Conservation (phyloP, 2,329 filamentous ascomycete species). For the Rhytidhysteron rufulum region DNA sequence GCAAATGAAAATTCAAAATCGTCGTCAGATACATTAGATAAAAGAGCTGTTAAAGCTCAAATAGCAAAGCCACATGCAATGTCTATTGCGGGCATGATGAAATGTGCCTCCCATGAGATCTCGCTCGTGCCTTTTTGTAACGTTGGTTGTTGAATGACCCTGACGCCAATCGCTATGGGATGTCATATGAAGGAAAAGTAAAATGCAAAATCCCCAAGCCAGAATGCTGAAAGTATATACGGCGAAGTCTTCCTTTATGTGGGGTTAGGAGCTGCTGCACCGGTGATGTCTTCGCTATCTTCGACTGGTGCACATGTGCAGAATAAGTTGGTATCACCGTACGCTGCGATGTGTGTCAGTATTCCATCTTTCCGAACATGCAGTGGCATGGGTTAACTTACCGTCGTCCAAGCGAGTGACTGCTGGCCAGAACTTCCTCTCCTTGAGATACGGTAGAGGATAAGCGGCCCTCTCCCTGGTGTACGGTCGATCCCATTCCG, state of each 20-base stretch:
- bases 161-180: slow-evolving; percentile 1
- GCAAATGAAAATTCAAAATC: too few species aligned
- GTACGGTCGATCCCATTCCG: slow-evolving; percentile 81
- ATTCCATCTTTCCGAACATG: slow-evolving; percentile 12
- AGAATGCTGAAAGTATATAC: neutral
- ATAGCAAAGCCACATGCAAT: too few species aligned
- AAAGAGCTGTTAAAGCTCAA: neutral
- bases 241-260: slow-evolving; percentile 15
- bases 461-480: slow-evolving; percentile 80
- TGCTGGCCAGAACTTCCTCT: slow-evolving; percentile 98
- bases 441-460: slow-evolving; percentile 72
- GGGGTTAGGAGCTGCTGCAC: slow-evolving; percentile 27
- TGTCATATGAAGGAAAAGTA: too few species aligned
- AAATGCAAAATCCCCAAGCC: neutral
- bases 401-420: slow-evolving; percentile 85
- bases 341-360: slow-evolving; percentile 55
- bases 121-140: too few species aligned
- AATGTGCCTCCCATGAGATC: neutral
- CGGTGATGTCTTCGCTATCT: slow-evolving; percentile 25
- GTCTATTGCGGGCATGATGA: too few species aligned
- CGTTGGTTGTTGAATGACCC: slow-evolving; percentile 9
- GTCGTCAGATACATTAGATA: too few species aligned
- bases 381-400: slow-evolving; percentile 43
- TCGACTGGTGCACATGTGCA: slow-evolving; percentile 89
- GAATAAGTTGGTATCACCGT: slow-evolving; percentile 88